Conservation (phyloP, 2,329 filamentous ascomycete genomes). For the Penicillium sp. region DNA sequence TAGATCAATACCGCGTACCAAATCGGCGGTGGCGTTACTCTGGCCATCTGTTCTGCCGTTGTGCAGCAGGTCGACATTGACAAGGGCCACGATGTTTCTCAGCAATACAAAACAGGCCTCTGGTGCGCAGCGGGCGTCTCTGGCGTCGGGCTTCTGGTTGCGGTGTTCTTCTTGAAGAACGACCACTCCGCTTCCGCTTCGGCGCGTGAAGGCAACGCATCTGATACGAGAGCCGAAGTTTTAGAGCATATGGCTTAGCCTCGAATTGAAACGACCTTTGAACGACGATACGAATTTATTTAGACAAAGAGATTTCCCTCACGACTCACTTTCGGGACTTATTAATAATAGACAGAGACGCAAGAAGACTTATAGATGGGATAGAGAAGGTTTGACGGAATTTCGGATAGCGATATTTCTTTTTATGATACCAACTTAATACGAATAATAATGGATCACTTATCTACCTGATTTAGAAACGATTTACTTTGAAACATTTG, state of each 20-base stretch:
- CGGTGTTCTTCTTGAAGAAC: slow-evolving; percentile 5
- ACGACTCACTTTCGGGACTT: neutral
- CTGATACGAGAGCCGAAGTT: neutral
- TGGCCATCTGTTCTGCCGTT: slow-evolving; percentile 38
- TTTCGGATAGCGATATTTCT: neutral
- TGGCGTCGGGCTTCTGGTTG: slow-evolving; percentile 28
- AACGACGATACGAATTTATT: neutral
- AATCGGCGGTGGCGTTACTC: slow-evolving; percentile 39
- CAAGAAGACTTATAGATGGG: neutral
- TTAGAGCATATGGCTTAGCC: neutral
- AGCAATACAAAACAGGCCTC: slow-evolving; percentile 39
- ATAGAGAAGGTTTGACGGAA: neutral
- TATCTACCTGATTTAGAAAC: neutral
- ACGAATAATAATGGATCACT: neutral
- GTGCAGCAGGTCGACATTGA: slow-evolving; percentile 37
- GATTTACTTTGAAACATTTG: too few species aligned
- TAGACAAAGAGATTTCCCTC: too few species aligned
- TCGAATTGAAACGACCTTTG: neutral
- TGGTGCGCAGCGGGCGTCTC: slow-evolving; percentile 42
- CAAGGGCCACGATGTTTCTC: slow-evolving; percentile 28
- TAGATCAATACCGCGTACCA: slow-evolving; percentile 43
- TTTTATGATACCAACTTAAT: neutral
- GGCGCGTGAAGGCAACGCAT: neutral
- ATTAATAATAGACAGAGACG: neutral
- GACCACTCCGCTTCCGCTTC: neutral